These are phyloP conservation scores for Lepraria neglecta DNA, from an alignment of 495 filamentous ascomycete species.

Conservation along the genomic window DNA sequence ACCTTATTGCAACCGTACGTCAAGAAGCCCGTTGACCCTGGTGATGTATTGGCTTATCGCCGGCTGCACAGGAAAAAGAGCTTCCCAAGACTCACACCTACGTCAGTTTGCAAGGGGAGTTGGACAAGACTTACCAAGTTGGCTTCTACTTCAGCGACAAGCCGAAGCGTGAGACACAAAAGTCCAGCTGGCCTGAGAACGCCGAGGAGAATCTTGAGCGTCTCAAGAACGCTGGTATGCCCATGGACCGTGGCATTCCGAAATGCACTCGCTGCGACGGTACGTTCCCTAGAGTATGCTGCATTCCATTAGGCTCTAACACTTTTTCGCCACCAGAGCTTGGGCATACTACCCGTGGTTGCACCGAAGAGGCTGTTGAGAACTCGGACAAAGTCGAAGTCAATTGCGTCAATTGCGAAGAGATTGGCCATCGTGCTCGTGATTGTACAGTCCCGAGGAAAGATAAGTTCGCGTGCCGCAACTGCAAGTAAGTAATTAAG, in stretches of 20 bases:
- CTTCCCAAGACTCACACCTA: slow-evolving; percentile 57
- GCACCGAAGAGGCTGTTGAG: slow-evolving; percentile 54
- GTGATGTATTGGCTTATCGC: neutral
- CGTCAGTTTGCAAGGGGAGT: slow-evolving; percentile 78
- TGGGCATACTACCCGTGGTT: slow-evolving; percentile 63
- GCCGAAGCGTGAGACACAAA: slow-evolving; percentile 54
- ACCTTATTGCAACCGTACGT: slow-evolving; percentile 65
- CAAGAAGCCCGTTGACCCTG: neutral
- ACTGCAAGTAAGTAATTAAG: slow-evolving; percentile 59
- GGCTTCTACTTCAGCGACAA: slow-evolving; percentile 59
- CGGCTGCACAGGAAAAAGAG: slow-evolving; percentile 45
- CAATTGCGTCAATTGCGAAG: slow-evolving; percentile 70
- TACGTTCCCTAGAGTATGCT: slow-evolving; percentile 24
- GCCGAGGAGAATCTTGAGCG: slow-evolving; percentile 68
- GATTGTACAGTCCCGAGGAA: slow-evolving; percentile 51
- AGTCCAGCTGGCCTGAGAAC: slow-evolving; percentile 58
- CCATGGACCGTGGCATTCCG: slow-evolving; percentile 57
- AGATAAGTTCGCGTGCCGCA: slow-evolving; percentile 65
- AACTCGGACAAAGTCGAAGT: slow-evolving; percentile 45
- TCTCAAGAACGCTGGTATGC: slow-evolving; percentile 63
- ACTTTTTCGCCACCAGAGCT: slow-evolving; percentile 44
- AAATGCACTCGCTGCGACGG: slow-evolving; percentile 66
- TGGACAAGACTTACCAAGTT: slow-evolving; percentile 68
- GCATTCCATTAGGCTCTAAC: slow-evolving; percentile 19
- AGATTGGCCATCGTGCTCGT: slow-evolving; percentile 59